phyloP scores from a whole-genome alignment of 345 rosid species.

The Geranium brycei region DNA sequence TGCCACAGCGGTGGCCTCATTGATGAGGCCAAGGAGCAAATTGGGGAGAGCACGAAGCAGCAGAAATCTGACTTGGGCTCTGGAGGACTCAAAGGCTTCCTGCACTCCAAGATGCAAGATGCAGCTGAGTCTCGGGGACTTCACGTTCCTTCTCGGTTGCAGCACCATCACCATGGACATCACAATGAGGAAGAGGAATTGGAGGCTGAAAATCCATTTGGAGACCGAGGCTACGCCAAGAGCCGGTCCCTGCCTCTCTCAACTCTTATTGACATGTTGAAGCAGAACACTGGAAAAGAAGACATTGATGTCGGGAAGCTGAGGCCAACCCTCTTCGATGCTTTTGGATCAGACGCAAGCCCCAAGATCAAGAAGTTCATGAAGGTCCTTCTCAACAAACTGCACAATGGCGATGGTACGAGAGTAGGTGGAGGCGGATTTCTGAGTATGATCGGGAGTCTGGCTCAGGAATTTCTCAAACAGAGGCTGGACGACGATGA shows the following conservation, averaged over 20 bases:
- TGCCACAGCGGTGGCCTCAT: slow-evolving; percentile 96
- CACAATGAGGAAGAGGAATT: slow-evolving; percentile 28
- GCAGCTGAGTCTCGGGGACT: slow-evolving; percentile 55
- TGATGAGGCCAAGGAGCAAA: slow-evolving; percentile 86
- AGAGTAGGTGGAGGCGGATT: slow-evolving; percentile 61
- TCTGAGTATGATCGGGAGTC: slow-evolving; percentile 62
- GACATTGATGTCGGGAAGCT: slow-evolving; percentile 72
- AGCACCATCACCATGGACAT: slow-evolving; percentile 18
- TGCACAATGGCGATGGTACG: slow-evolving; percentile 26
- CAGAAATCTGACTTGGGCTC: slow-evolving; percentile 5
- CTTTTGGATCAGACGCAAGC: slow-evolving; percentile 77
- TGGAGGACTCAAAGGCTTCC: slow-evolving; percentile 39
- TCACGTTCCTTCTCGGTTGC: slow-evolving; percentile 36
- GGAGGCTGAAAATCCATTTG: slow-evolving; percentile 20
- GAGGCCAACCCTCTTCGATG: slow-evolving; percentile 68
- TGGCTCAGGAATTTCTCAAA: slow-evolving; percentile 79
- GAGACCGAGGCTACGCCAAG: slow-evolving; percentile 28
- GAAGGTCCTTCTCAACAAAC: slow-evolving; percentile 60
- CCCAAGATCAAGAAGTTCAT: slow-evolving; percentile 95
- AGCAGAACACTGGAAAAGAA: slow-evolving; percentile 75
- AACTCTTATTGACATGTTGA: slow-evolving; percentile 69
- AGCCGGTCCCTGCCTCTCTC: slow-evolving; percentile 70
- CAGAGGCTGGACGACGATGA: slow-evolving; percentile 62
- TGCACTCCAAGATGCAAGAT: slow-evolving; percentile 32
- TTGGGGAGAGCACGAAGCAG: slow-evolving; percentile 68